A percentile compares a stretch with the other conserved stretches of the same genome.
Conservation (phyloP, 2,329 filamentous ascomycete species). For the Tolypocladium album region DNA sequence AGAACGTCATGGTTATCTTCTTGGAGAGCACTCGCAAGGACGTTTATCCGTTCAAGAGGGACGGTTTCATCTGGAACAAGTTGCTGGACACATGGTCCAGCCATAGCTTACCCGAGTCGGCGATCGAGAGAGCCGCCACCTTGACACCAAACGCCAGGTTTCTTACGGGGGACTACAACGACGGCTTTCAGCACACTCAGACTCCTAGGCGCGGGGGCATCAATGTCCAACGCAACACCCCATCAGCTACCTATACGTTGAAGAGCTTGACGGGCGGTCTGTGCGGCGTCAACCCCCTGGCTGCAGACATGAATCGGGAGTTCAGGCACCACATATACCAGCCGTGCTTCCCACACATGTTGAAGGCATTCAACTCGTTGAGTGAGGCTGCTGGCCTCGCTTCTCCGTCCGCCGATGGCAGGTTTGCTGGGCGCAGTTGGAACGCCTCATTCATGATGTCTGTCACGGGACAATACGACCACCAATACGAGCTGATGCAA, state of each 20-base stretch:
- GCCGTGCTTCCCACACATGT: background rate
- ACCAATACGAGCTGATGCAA: background rate
- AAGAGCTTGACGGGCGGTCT: background rate
- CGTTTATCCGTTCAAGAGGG: background rate
- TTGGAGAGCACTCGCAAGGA: background rate
- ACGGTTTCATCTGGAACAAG: background rate
- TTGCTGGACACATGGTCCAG: background rate
- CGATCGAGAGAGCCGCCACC: background rate
- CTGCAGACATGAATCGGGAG: background rate
- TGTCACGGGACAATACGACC: background rate
- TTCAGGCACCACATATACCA: background rate
- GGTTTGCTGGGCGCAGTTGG: background rate
- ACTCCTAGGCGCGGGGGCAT: background rate
- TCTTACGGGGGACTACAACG: background rate
- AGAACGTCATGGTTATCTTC: background rate
- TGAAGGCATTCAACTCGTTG: background rate
- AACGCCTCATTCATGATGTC: background rate
- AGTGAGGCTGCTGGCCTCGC: background rate
- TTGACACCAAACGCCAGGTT: background rate
- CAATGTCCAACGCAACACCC: background rate
- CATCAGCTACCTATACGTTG: background rate
- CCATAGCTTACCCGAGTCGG: background rate
- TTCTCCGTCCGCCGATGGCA: background rate
- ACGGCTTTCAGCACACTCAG: background rate
- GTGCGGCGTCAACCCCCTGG: background rate